These are phyloP conservation scores for Pseudocercospora fijiensis DNA, from an alignment of 2,329 filamentous ascomycete genomes.

Conservation along the genomic window DNA sequence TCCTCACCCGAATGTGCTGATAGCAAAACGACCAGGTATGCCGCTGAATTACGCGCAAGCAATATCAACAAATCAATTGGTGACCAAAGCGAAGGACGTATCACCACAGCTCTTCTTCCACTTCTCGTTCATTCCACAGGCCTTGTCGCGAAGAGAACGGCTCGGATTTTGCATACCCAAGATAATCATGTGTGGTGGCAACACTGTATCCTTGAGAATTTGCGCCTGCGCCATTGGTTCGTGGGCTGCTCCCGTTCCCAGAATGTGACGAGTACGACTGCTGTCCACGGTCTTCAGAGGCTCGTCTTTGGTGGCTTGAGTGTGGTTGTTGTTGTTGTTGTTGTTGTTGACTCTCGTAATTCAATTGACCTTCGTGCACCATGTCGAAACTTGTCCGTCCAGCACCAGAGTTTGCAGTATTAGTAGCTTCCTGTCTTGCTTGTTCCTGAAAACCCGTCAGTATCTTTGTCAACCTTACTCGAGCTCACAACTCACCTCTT, in stretches of 20 bases:
- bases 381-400: slow-evolving; percentile 28
- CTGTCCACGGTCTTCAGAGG: slow-evolving; percentile 29
- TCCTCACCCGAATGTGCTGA: background rate
- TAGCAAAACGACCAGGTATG: background rate
- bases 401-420: slow-evolving; percentile 17
- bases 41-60: background rate
- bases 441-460: slow-evolving; percentile 31
- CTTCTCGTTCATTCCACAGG: slow-evolving; percentile 37
- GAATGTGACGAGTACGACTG: slow-evolving; percentile 22
- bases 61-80: background rate
- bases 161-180: slow-evolving; percentile 36
- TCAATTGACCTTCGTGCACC: slow-evolving; percentile 26
- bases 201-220: slow-evolving; percentile 35
- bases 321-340: slow-evolving; percentile 18
- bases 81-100: background rate
- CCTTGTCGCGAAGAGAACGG: slow-evolving; percentile 30
- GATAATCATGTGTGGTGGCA: slow-evolving; percentile 37
- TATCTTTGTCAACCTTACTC: background rate
- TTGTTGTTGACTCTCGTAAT: slow-evolving; percentile 11
- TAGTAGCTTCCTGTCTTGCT: slow-evolving; percentile 31
- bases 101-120: slow-evolving; percentile 36
- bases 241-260: slow-evolving; percentile 9
- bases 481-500: slow-evolving; percentile 36
- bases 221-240: slow-evolving; percentile 22
- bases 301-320: slow-evolving; percentile 26